Percentiles rank a stretch among this genome's conserved stretches.
These are phyloP conservation scores for Fragosphaeria purpurea DNA, from an alignment of 2,329 filamentous ascomycete species.

Conservation along the genomic window DNA sequence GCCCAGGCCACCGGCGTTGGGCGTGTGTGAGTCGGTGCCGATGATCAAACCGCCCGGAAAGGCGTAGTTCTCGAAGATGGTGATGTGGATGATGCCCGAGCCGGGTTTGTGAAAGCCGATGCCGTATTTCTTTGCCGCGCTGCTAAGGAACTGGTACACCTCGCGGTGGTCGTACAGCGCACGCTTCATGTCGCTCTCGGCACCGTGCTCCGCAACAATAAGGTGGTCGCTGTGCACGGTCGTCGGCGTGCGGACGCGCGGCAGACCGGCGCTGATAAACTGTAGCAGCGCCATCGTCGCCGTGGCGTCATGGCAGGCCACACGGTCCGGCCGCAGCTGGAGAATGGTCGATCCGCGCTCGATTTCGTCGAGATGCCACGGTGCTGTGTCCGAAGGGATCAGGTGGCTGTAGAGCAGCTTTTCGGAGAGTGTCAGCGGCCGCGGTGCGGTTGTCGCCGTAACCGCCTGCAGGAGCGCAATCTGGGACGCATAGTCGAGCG, in stretches of 20 bases:
- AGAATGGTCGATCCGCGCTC: conserved; percentile 92
- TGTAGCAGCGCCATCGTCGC: conserved; percentile 99
- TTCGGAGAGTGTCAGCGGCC: conserved; percentile 88
- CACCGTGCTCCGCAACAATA: conserved; percentile 93
- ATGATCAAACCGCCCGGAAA: conserved; percentile 97
- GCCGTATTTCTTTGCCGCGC: conserved; percentile 95
- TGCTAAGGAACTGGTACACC: conserved; percentile 93
- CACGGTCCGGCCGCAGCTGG: conserved; percentile 90
- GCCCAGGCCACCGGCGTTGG: conserved; percentile 90
- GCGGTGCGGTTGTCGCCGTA: conserved; percentile 17
- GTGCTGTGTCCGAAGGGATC: no score
- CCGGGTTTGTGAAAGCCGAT: conserved; percentile 99
- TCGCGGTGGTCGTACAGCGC: conserved; percentile 95
- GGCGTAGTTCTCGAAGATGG: conserved; percentile 94
- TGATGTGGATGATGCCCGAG: conserved; percentile 98
- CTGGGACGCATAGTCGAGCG: no score
- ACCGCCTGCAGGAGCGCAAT: no score
- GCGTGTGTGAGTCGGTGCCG: conserved; percentile 90
- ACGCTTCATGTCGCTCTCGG: conserved; percentile 81
- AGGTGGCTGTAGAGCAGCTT: conserved; percentile 73
- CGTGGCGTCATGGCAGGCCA: conserved; percentile 98
- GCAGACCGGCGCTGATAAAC: conserved; percentile 98
- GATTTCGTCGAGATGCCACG: conserved; percentile 90
- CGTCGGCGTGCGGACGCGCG: conserved; percentile 81
- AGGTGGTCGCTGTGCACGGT: conserved; percentile 99